phyloP scores from a whole-genome alignment of 2,329 filamentous ascomycete species.

The Aureobasidium sp. region DNA sequence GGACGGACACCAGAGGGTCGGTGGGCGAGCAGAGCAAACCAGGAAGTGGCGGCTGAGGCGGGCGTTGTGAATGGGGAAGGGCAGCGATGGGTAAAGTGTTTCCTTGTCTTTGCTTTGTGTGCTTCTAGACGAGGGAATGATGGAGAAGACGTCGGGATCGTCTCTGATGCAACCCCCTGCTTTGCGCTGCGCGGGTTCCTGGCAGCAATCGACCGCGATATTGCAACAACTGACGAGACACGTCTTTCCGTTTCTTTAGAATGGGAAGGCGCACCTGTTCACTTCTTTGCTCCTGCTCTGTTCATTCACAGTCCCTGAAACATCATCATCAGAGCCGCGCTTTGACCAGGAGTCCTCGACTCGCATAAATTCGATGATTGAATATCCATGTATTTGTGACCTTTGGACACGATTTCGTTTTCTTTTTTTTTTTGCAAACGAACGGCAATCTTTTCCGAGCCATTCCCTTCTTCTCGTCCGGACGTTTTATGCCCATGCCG shows the following conservation, averaged over 20 bases:
- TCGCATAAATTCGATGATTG: not conserved
- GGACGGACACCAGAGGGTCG: not conserved
- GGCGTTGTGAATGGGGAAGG: slow-evolving; percentile 10
- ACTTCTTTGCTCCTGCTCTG: not conserved
- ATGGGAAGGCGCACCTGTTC: not conserved
- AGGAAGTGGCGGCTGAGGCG: slow-evolving; percentile 10
- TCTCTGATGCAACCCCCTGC: slow-evolving; percentile 6
- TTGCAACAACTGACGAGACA: not conserved
- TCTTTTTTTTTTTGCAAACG: not conserved
- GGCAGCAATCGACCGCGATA: not conserved
- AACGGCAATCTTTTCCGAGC: not conserved
- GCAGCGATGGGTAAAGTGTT: slow-evolving; percentile 1
- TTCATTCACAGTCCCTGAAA: slow-evolving; percentile 1
- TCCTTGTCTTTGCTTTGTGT: slow-evolving; percentile 14
- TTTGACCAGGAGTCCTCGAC: not conserved
- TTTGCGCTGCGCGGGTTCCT: not conserved
- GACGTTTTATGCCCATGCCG: not conserved
- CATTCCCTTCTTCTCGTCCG: not conserved
- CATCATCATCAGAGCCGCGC: not conserved
- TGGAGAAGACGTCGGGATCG: slow-evolving; percentile 12
- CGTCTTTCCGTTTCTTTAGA: not conserved
- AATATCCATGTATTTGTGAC: not conserved
- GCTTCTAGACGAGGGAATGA: slow-evolving; percentile 13
- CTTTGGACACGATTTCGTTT: slow-evolving; percentile 3
- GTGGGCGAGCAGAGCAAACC: not conserved